Base-by-base conservation (phyloP, 257 asterid species). In the Mentha longifolia region DNA sequence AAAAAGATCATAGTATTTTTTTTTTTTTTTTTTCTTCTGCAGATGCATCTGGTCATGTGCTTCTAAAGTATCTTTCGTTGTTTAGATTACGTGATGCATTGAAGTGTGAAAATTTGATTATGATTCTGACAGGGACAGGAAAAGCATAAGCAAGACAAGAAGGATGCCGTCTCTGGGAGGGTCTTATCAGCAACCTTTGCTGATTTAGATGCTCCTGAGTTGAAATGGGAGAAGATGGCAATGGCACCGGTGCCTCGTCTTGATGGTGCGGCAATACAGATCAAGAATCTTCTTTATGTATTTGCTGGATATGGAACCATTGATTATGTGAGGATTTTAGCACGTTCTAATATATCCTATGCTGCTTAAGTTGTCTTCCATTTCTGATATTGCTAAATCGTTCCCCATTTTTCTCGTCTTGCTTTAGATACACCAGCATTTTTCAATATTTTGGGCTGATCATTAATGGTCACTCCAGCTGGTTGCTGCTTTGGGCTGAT, bases 231-330 rank as follows among this genome's bases (percentile, higher is more conserved):
- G 82, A 85, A 89, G 85, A 93, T 93, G 98, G 80, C 90, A 8
- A 43, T 79, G 9, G 91, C 96, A 57, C 97, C 98, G 0, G 98
- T 93, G 74, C 94, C 98, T 76, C 97, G 98, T 67, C 97, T 93
- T 19, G 98, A 93, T 70, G 97, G 98, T 41, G 95, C 97, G 12
- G 97, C 97, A 6, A 68, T 93, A 63, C 98, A 93, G 80, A 86
- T 93, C 79, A 82, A 84, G 72, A 76, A 93, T 84, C 96, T 82
- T 70, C 94, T 93, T 56, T 93, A 49, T 68, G 98, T 93, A 28
- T 93, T 93, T 82, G 97, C 97, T 77, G 98, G 98, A 66, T 93
- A 93, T 77, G 98, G 98, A 71, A 93, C 96, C 77, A 89, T 93
- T 74, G 95, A 93, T 77, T 82, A 79, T 76, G 98, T 91, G 73